These are phyloP conservation scores for Phialophora verrucosa DNA, from an alignment of 2,329 filamentous ascomycete genomes.

Conservation along the genomic window DNA sequence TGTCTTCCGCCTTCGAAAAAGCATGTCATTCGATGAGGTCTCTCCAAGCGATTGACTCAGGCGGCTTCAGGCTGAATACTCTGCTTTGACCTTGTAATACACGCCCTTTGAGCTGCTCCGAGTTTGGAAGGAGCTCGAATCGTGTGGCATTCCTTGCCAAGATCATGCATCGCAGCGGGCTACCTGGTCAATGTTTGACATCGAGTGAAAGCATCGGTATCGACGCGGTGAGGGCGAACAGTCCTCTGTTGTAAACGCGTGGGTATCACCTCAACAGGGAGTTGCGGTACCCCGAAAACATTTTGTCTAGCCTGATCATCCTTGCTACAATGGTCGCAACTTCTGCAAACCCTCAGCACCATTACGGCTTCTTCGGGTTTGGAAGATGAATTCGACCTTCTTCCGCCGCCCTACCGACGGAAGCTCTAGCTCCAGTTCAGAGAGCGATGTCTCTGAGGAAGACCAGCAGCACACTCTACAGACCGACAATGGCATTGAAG, in stretches of 20 bases:
- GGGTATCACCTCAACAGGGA: neutral
- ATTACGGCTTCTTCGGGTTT: neutral
- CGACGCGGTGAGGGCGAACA: neutral
- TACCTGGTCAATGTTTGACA: conserved; percentile 12
- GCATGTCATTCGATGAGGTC: neutral
- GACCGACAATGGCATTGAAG: conserved; percentile 8
- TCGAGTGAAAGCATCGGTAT: conserved; percentile 5
- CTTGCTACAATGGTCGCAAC: neutral
- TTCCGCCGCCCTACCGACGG: conserved; percentile 34
- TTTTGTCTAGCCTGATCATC: neutral
- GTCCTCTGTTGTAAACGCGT: neutral
- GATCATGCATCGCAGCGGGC: conserved; percentile 16
- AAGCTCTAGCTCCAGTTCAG: conserved; percentile 31
- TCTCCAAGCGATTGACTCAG: neutral
- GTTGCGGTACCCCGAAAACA: neutral
- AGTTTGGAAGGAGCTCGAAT: conserved; percentile 24
- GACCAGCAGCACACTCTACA: conserved; percentile 12
- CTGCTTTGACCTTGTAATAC: conserved; percentile 2
- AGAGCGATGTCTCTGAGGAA: conserved; percentile 20
- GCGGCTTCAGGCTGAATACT: neutral
- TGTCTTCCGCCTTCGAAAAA: neutral
- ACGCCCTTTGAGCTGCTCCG: conserved; percentile 17
- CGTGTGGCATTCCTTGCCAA: conserved; percentile 27
- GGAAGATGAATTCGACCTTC: conserved; percentile 34
- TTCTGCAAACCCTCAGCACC: neutral